Conservation (phyloP, 208 protist species). For the Leishmania arabica region DNA sequence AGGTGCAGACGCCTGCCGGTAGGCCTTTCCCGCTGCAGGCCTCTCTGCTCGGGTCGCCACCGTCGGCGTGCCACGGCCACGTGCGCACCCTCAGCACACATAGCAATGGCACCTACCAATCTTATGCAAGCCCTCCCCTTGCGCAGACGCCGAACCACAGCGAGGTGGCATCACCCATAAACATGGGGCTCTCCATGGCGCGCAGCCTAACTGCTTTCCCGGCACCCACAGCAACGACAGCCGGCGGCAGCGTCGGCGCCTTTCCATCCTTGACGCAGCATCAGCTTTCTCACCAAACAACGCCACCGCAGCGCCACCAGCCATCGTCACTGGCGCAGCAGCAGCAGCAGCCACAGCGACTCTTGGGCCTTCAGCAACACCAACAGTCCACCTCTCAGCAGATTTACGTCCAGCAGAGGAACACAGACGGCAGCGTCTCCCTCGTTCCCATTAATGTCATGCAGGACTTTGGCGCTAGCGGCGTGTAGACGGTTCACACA, state of each 20-base stretch:
- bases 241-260: background rate
- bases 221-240: background rate
- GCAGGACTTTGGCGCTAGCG: slow-evolving; percentile 4
- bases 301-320: slow-evolving; percentile 9
- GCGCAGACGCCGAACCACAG: slow-evolving; percentile 24
- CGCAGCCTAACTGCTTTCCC: slow-evolving; percentile 15
- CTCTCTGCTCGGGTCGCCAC: slow-evolving; percentile 6
- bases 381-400: slow-evolving; percentile 24
- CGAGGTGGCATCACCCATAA: slow-evolving; percentile 15
- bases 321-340: background rate
- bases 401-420: slow-evolving; percentile 31
- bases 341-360: slow-evolving; percentile 11
- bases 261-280: slow-evolving; percentile 6
- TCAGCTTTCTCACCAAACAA: slow-evolving; percentile 6
- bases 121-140: slow-evolving; percentile 3
- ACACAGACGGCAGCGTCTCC: slow-evolving; percentile 31
- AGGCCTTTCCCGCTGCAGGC: slow-evolving; percentile 4
- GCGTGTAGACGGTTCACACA: background rate
- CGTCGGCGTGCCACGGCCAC: slow-evolving; percentile 10
- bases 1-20: background rate
- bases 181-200: slow-evolving; percentile 9
- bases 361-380: background rate
- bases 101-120: slow-evolving; percentile 7
- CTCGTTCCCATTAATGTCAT: slow-evolving; percentile 34
- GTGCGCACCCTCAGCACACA: slow-evolving; percentile 20